Evolutionary conservation across 345 rosid genomes (phyloP).

Genomic region (Bretschneidera sinensis): DNA sequence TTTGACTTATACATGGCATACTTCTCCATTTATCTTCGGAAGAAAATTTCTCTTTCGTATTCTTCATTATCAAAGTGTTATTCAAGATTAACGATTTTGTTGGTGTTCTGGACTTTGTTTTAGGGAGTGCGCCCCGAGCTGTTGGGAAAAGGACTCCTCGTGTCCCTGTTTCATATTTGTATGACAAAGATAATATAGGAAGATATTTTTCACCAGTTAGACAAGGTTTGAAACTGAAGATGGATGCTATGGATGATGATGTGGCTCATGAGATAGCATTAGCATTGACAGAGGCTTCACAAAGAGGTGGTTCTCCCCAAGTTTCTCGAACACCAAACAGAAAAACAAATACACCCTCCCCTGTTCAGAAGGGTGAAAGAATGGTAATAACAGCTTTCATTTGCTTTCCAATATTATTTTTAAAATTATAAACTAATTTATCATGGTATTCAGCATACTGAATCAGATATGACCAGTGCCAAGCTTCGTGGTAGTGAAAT

Average conservation of each 20-base stretch:
- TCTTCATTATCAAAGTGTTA: conserved; percentile 4
- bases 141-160: conserved; percentile 91
- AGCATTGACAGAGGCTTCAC: conserved; percentile 72
- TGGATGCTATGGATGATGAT: conserved; percentile 56
- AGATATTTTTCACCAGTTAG: conserved; percentile 53
- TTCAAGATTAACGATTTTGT: conserved; percentile 19
- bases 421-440: conserved; percentile 21
- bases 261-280: conserved; percentile 76
- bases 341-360: conserved; percentile 47
- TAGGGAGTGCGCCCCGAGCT: conserved; percentile 72
- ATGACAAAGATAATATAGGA: conserved; percentile 44
- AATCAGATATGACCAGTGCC: conserved; percentile 58
- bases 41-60: not conserved
- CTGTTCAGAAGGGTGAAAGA: conserved; percentile 35
- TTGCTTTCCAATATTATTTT: not conserved
- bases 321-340: conserved; percentile 50
- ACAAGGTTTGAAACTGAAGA: conserved; percentile 45
- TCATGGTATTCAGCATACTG: conserved; percentile 45
- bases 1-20: no score
- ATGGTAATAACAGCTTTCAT: conserved; percentile 40
- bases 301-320: conserved; percentile 63
- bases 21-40: not conserved
- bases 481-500: conserved; percentile 53
- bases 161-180: conserved; percentile 55
- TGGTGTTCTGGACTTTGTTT: conserved; percentile 16